Base-by-base conservation (phyloP, 805 yeast species). In the Cyberlindnera lachancei region DNA sequence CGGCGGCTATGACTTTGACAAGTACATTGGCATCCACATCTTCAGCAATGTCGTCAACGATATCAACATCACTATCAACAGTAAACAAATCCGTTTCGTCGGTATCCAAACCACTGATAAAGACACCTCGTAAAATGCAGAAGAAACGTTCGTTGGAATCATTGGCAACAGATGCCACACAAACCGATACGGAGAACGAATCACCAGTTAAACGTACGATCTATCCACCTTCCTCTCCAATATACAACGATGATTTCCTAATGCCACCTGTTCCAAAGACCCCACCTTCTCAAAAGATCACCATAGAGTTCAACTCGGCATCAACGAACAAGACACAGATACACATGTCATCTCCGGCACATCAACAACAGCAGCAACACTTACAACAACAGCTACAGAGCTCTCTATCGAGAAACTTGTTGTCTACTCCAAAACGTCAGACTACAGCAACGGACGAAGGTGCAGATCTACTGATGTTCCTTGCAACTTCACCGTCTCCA, bases 401-500 rank as follows among this genome's bases (percentile, higher is more conserved):
- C n/a, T 18, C 34, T 6, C 25, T 42, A 6, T 33, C 42, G 27
- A 38, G 30, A 17, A 31, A 34, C 11, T 27, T 30, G 18, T 32
- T 40, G 4, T 45, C 54, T 2, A 51, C 53, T 2, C 55, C 55
- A 11, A 50, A 50, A 18, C 37, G 41, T 9, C 38, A 34, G 19
- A 16, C 28, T 11, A 34, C 38, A 2, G n/a, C n/a, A n/a, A 41
- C 47, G 15, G 66, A 63, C 30, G 92, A 82, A 55, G 95, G 94
- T 11, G 95, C 94, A 1, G 90, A 80, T 52, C 59, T 85, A 39
- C 66, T 85, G 40, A 70, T 85, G 73, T 85, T 73, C 55, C 62
- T 85, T 44, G 94, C 95, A 3, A 80, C 88, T 6, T 81, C 92
- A 7, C 95, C 95, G 2, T 73, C 83, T 0, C 82, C 82, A 1